Base-by-base conservation (phyloP, 768 basidiomycete species). In the Austroboletus festivus region DNA sequence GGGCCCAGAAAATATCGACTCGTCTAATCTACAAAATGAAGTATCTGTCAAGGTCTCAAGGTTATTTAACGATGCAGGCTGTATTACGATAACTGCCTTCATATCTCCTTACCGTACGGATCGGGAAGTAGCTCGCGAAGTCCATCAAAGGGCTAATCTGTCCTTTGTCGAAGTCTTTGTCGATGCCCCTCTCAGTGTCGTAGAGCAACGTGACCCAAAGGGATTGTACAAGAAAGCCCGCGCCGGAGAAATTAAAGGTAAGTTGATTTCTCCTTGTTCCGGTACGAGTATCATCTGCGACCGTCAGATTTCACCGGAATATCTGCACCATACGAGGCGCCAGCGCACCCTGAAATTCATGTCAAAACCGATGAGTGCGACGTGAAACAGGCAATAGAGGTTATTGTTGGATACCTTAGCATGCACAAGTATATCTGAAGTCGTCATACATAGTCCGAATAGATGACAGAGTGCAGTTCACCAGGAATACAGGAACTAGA, bases 41-140 rank as follows among this genome's bases (percentile, higher is more conserved):
- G 30, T 16, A 7, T 33, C 38, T 18, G 15, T 6, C 42, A 60
- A 95, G 93, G 94, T 99, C 42, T 85, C 96, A 39, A 93, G 92
- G 67, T 76, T 98, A 35, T 96, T 99, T 68, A 83, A 93, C 18
- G 89, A 94, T 60, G 80, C 93, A 3, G 85, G 81, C 26, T 89
- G 86, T 57, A 78, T 96, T 55, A 77, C 89, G 16, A 76, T 97
- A 64, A 95, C 96, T 16, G 94, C 96, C 12, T 99, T 99, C 73
- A 99, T 99, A 69, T 98, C 96, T 1, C 96, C 96, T n/a, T 97
- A 98, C 71, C 77, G 81, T 42, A 79, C 82, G 13, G 95, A 99
- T 73, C 83, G 96, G 28, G 76, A 80, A 12, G 65, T 85, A 40
- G 96, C 90, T 19, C 83, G 96, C 38, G 73, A 83, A 50, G 76